Conservation (phyloP, 495 filamentous ascomycete genomes). For the Articulospora tetracladia region DNA sequence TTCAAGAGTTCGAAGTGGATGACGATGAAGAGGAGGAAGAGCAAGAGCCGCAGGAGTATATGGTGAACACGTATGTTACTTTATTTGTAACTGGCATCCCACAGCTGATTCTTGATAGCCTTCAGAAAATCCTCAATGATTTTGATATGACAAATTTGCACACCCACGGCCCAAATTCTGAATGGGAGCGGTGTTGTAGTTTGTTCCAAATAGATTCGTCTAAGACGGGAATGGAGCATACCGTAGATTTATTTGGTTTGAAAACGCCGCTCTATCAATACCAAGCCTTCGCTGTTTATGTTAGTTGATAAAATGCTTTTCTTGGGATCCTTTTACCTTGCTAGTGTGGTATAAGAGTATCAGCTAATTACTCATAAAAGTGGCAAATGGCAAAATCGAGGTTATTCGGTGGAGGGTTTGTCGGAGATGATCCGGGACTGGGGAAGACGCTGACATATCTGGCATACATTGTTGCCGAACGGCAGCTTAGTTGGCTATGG, state of each 20-base stretch:
- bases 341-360: background rate
- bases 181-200: slow-evolving; percentile 2
- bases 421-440: slow-evolving; percentile 6
- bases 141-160: background rate
- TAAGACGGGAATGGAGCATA: background rate
- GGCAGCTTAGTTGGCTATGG: slow-evolving; percentile 14
- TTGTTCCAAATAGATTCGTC: slow-evolving; percentile 3
- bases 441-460: slow-evolving; percentile 10
- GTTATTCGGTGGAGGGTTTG: slow-evolving; percentile 6
- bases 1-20: background rate
- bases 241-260: slow-evolving; percentile 1
- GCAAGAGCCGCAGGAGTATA: background rate
- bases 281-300: slow-evolving; percentile 10
- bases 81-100: background rate
- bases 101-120: background rate
- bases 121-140: background rate
- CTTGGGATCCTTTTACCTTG: too few species aligned
- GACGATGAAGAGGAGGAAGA: background rate
- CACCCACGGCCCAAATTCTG: background rate
- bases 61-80: background rate
- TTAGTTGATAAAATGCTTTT: background rate
- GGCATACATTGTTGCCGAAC: slow-evolving; percentile 8
- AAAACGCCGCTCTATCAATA: slow-evolving; percentile 4
- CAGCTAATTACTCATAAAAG: background rate
- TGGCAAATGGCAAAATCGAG: slow-evolving; percentile 9